phyloP scores from a whole-genome alignment of 1,284 basidiomycete genomes.

The Cryptococcus deneoformans region DNA sequence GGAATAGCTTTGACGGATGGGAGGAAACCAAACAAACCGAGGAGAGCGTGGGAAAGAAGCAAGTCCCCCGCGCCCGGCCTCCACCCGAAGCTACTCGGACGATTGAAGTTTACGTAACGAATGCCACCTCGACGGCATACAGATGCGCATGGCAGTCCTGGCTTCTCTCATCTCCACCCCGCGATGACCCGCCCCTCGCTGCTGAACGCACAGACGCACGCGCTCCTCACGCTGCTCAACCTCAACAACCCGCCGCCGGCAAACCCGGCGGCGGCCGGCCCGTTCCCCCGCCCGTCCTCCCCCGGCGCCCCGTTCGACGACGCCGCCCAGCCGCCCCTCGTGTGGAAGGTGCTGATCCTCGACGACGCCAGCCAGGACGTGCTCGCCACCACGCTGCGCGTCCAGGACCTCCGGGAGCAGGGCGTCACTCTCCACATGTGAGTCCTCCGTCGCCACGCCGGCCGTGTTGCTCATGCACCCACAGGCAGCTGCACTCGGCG shows the following conservation, averaged over 20 bases:
- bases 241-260: constrained; percentile 48
- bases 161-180: not conserved
- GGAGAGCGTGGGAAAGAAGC: too few relatives aligned
- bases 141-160: not conserved
- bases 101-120: too few relatives aligned
- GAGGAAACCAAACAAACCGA: too few relatives aligned
- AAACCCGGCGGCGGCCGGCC: constrained; percentile 24
- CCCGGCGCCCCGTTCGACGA: constrained; percentile 38
- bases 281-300: constrained; percentile 38
- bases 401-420: constrained; percentile 93
- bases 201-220: constrained; percentile 51
- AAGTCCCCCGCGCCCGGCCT: too few relatives aligned
- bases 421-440: constrained; percentile 98
- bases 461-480: not conserved
- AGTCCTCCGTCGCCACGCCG: constrained; percentile 29
- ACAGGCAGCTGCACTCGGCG: constrained; percentile 83
- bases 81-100: too few relatives aligned
- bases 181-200: constrained; percentile 47
- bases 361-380: constrained; percentile 97
- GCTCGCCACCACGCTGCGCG: constrained; percentile 88
- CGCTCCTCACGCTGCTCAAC: constrained; percentile 54
- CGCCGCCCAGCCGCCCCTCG: constrained; percentile 62
- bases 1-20: too few relatives aligned
- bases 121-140: too few relatives aligned
- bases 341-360: constrained; percentile 96